Evolutionary conservation across 2,329 filamentous ascomycete genomes (phyloP), one percentile per base, ranked within the genome.

Genomic region (Huntiella moniliformis): DNA sequence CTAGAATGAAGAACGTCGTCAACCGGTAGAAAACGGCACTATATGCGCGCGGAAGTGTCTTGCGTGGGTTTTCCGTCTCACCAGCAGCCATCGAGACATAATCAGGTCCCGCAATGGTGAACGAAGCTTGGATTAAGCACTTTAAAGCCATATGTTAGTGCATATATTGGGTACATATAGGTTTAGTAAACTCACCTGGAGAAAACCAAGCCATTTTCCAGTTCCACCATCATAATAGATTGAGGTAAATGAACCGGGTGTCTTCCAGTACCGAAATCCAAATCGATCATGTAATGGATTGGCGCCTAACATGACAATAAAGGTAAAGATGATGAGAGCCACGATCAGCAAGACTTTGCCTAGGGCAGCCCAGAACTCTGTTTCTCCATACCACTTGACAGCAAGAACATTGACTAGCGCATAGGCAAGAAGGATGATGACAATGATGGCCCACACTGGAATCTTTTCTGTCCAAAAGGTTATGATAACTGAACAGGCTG

Each of bases 251-350:
- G 82, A 67, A 1, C 82, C 82, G 0, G 82, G 82, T 0, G 72
- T 63, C 3, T 68, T 64, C 74, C 75, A 80, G 57, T 71, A 75
- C 0, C 59, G 69, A 57, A 88, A 88, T 1, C 82, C 82, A 51
- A 82, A 82, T 0, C 72, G 65, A 53, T 87, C 79, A 34, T 72
- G 66, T 1, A 75, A 58, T 0, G 85, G 85, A 53, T 88, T 91
- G 2, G 81, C 85, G 5, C 84, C 85, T 1, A 91, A 63, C 78
- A 91, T 88, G 52, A 77, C 74, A 52, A 92, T 69, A 55, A 93
- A 84, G 2, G 84, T 88, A 62, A 83, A 87, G 51, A 75, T 54
- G 53, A 87, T 70, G 43, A 88, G 67, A 1, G 74, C 79, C 33
- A 85, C 60, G 50, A 82, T 82, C 43, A 86, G 67, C 2, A 86